Conservation (phyloP, 1,284 basidiomycete species). For the Takashimella tepidaria region DNA sequence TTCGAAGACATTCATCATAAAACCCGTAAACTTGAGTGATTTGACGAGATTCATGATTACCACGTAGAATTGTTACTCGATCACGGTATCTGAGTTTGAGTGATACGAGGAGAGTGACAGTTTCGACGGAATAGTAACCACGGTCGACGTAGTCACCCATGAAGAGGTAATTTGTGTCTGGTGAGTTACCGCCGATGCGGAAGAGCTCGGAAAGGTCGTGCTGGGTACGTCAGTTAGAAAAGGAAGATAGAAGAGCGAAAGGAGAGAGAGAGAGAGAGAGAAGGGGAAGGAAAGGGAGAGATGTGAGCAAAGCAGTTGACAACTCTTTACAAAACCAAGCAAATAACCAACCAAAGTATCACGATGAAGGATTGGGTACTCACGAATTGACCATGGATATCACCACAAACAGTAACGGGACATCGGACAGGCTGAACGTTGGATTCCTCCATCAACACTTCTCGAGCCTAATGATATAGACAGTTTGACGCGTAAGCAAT, state of each 20-base stretch:
- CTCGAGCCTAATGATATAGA: conserved; percentile 64
- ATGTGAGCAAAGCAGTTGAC: too few species aligned
- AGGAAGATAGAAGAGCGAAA: conserved; percentile 8
- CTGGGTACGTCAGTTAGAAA: conserved; percentile 52
- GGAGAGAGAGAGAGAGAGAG: conserved; percentile 1
- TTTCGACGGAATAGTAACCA: conserved; percentile 99
- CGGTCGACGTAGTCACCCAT: conserved; percentile 99
- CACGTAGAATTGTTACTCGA: conserved; percentile 94
- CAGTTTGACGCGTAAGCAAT: neutral
- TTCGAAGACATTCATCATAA: conserved; percentile 98
- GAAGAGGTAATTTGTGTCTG: conserved; percentile 99
- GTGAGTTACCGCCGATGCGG: conserved; percentile 97
- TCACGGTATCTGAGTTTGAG: conserved; percentile 98
- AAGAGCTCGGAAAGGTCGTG: conserved; percentile 99
- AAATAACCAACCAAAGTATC: too few species aligned
- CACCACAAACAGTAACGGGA: conserved; percentile 94
- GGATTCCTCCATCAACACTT: conserved; percentile 95
- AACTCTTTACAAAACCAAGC: too few species aligned
- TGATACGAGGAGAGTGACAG: conserved; percentile 95
- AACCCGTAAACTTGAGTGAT: conserved; percentile 99
- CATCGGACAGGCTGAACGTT: conserved; percentile 97
- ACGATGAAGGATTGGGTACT: too few species aligned
- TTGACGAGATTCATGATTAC: conserved; percentile 98
- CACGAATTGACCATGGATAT: conserved; percentile 99
- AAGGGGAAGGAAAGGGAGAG: conserved; percentile 9